Percentiles rank a stretch among this genome's conserved stretches.
Evolutionary conservation across 371 early-diverging fungal species (phyloP).

Genomic region (Actinomortierella wolfii): DNA sequence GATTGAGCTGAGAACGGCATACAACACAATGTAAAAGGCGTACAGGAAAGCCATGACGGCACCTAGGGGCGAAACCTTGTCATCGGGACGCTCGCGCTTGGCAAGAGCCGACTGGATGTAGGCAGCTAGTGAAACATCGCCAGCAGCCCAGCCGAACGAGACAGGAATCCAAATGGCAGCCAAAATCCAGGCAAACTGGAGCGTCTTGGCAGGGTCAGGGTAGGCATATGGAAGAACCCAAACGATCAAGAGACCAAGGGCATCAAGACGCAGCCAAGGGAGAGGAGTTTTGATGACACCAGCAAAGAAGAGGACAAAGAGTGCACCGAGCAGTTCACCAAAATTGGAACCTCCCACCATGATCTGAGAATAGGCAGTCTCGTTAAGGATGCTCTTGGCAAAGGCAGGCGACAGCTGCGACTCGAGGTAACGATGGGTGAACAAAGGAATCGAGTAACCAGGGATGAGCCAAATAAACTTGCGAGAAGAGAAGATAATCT

Average conservation of each 20-base stretch:
- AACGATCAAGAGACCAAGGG: conserved; percentile 46
- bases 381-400: conserved; percentile 45
- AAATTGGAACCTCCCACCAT: conserved; percentile 57
- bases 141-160: conserved; percentile 60
- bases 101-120: conserved; percentile 53
- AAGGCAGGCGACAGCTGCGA: conserved; percentile 50
- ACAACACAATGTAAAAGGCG: conserved; percentile 49
- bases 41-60: conserved; percentile 60
- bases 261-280: conserved; percentile 55
- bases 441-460: conserved; percentile 54
- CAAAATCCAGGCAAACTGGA: conserved; percentile 47
- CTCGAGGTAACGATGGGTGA: conserved; percentile 60
- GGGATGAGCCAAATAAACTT: conserved; percentile 56
- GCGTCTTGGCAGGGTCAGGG: conserved; percentile 14
- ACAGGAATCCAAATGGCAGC: conserved; percentile 50
- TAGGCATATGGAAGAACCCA: conserved; percentile 47
- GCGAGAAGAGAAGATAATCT: conserved; percentile 50
- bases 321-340: conserved; percentile 55
- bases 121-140: conserved; percentile 57
- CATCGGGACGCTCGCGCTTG: conserved; percentile 36
- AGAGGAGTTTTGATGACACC: conserved; percentile 49
- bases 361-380: conserved; percentile 48
- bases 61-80: conserved; percentile 50
- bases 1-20: conserved; percentile 40
- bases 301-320: conserved; percentile 52